Percentiles rank a stretch among this genome's conserved stretches.
Evolutionary conservation across 768 basidiomycete genomes (phyloP).

Genomic region (Trametes coccinea): DNA sequence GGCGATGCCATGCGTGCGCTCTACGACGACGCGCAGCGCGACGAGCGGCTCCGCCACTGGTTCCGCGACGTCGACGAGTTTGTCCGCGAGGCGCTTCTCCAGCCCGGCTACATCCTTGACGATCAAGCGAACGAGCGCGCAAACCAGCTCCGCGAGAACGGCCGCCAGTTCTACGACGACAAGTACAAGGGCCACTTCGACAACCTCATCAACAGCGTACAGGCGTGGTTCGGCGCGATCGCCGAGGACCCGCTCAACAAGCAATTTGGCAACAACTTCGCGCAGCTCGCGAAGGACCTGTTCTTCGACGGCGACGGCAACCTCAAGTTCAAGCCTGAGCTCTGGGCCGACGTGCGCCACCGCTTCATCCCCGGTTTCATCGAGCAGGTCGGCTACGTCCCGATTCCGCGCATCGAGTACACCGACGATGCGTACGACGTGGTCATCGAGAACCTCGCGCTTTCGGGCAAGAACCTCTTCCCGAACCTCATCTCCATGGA

Average conservation of each 20-base stretch:
- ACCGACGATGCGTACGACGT: slow-evolving; percentile 84
- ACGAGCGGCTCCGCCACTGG: slow-evolving; percentile 75
- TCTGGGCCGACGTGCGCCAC: slow-evolving; percentile 86
- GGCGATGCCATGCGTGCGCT: slow-evolving; percentile 70
- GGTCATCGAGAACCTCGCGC: slow-evolving; percentile 90
- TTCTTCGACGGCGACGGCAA: slow-evolving; percentile 79
- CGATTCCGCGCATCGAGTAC: slow-evolving; percentile 94
- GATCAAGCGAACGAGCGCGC: slow-evolving; percentile 70
- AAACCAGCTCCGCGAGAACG: slow-evolving; percentile 61
- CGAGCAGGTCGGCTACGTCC: slow-evolving; percentile 80
- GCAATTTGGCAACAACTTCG: slow-evolving; percentile 80
- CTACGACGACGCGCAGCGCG: slow-evolving; percentile 73
- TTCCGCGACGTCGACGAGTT: slow-evolving; percentile 63
- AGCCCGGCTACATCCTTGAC: slow-evolving; percentile 83
- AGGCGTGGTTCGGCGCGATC: slow-evolving; percentile 80
- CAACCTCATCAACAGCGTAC: slow-evolving; percentile 65
- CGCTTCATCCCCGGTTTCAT: slow-evolving; percentile 81
- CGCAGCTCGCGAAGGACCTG: slow-evolving; percentile 74
- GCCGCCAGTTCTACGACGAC: slow-evolving; percentile 74
- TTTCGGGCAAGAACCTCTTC: slow-evolving; percentile 86
- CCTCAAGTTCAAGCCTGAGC: slow-evolving; percentile 75
- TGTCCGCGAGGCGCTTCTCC: slow-evolving; percentile 68
- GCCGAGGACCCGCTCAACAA: slow-evolving; percentile 82
- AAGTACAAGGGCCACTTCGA: slow-evolving; percentile 82
- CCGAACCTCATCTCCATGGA: slow-evolving; percentile 76